Conservation (phyloP, 495 filamentous ascomycete genomes). For the Xylaria cubensis region DNA sequence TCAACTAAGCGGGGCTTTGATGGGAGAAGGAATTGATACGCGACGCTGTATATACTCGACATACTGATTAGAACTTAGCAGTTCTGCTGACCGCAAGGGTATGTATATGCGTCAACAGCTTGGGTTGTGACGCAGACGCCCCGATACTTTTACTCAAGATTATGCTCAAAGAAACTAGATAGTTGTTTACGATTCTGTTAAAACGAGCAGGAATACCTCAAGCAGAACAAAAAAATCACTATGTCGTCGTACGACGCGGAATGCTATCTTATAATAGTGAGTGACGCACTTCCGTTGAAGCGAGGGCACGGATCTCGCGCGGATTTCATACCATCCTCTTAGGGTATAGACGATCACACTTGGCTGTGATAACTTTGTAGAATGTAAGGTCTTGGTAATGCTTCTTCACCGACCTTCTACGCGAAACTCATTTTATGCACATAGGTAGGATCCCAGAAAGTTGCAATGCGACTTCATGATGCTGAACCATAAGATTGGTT, state of each 20-base stretch:
- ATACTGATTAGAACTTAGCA: neutral
- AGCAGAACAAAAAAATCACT: neutral
- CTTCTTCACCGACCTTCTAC: neutral
- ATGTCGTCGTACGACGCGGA: neutral
- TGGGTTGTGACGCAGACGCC: neutral
- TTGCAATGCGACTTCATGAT: neutral
- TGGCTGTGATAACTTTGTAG: neutral
- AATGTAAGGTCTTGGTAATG: neutral
- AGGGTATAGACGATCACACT: neutral
- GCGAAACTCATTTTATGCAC: neutral
- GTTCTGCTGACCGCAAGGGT: neutral
- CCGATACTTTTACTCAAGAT: neutral
- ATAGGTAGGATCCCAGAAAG: neutral
- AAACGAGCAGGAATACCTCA: neutral
- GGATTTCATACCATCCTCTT: neutral
- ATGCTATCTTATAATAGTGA: neutral
- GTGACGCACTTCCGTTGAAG: neutral
- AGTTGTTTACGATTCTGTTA: neutral
- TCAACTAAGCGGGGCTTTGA: constrained; percentile 25
- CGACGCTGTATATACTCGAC: constrained; percentile 2
- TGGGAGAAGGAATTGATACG: constrained; percentile 17
- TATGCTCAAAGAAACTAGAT: neutral
- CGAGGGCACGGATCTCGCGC: neutral
- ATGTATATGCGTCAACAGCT: too few species aligned
- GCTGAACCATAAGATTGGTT: neutral